Conservation (phyloP, 768 basidiomycete genomes). For the Hirschioporus abietinus region DNA sequence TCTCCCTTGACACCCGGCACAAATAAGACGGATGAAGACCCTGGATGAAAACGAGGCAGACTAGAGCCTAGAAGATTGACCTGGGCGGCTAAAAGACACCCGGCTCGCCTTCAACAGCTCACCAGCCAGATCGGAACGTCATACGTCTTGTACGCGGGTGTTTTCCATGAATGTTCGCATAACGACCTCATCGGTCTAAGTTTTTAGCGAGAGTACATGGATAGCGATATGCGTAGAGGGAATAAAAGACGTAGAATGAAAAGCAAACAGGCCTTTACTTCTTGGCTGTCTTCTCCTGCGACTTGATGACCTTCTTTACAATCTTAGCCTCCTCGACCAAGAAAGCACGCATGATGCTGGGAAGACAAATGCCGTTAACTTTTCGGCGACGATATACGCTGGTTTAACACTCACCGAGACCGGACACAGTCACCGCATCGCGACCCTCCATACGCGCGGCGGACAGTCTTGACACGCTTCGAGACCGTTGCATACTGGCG, state of each 20-base stretch:
- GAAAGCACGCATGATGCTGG: slow-evolving; percentile 97
- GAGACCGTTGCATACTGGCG: slow-evolving; percentile 94
- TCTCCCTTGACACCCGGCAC: background rate
- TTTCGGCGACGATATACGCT: background rate
- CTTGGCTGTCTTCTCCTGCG: slow-evolving; percentile 49
- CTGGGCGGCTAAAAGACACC: no score
- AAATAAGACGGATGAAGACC: background rate
- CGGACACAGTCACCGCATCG: slow-evolving; percentile 95
- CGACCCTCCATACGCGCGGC: slow-evolving; percentile 95
- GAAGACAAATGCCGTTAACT: background rate
- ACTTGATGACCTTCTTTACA: slow-evolving; percentile 98
- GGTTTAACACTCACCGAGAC: slow-evolving; percentile 61
- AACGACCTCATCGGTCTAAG: background rate
- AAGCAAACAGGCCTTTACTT: slow-evolving; percentile 10
- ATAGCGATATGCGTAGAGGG: background rate
- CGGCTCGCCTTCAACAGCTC: no score
- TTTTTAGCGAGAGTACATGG: slow-evolving; percentile 1
- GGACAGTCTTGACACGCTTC: slow-evolving; percentile 96
- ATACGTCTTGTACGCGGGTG: background rate
- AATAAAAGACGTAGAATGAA: background rate
- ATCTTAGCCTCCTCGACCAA: slow-evolving; percentile 99
- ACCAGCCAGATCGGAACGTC: background rate
- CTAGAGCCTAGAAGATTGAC: no score
- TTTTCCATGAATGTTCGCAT: background rate
- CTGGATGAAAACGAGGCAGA: no score